Evolutionary conservation across 2,329 filamentous ascomycete species (phyloP).

Genomic region (Aspergillus sp.): DNA sequence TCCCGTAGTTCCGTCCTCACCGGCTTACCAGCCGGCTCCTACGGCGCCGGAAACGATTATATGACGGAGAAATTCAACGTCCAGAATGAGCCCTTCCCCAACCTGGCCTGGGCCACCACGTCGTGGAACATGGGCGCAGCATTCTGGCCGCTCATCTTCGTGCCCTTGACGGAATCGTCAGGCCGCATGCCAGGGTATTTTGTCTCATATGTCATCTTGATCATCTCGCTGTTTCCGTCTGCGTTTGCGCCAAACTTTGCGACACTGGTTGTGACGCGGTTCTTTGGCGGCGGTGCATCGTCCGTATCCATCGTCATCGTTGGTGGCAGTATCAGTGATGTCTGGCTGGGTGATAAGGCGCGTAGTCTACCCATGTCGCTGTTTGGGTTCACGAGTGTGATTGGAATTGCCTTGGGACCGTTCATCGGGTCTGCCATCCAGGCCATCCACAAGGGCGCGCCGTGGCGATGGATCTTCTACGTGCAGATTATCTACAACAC

Average conservation of each 20-base stretch:
- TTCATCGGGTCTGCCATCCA: slow-evolving; percentile 38
- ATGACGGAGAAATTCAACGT: slow-evolving; percentile 27
- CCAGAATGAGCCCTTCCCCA: slow-evolving; percentile 28
- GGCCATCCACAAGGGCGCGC: slow-evolving; percentile 23
- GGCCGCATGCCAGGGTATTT: slow-evolving; percentile 41
- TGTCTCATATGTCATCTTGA: slow-evolving; percentile 35
- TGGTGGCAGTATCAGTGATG: slow-evolving; percentile 29
- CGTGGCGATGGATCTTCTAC: slow-evolving; percentile 43
- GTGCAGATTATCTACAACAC: slow-evolving; percentile 41
- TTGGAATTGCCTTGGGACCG: slow-evolving; percentile 40
- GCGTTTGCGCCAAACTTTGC: slow-evolving; percentile 41
- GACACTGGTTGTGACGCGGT: slow-evolving; percentile 38
- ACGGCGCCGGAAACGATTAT: slow-evolving; percentile 28
- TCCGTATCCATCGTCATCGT: slow-evolving; percentile 39
- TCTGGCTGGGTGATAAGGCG: slow-evolving; percentile 31
- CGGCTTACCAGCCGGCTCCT: slow-evolving; percentile 36
- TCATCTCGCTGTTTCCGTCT: slow-evolving; percentile 37
- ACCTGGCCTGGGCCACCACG: slow-evolving; percentile 27
- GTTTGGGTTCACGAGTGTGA: slow-evolving; percentile 39
- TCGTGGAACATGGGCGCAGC: slow-evolving; percentile 35
- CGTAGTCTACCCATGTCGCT: slow-evolving; percentile 39
- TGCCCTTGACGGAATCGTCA: slow-evolving; percentile 35
- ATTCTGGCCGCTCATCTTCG: slow-evolving; percentile 32
- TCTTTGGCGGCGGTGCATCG: slow-evolving; percentile 40
- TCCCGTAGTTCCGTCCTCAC: slow-evolving; percentile 32